Evolutionary conservation across 306 rosid species (phyloP).

Genomic region (Fragaria ananassa): DNA sequence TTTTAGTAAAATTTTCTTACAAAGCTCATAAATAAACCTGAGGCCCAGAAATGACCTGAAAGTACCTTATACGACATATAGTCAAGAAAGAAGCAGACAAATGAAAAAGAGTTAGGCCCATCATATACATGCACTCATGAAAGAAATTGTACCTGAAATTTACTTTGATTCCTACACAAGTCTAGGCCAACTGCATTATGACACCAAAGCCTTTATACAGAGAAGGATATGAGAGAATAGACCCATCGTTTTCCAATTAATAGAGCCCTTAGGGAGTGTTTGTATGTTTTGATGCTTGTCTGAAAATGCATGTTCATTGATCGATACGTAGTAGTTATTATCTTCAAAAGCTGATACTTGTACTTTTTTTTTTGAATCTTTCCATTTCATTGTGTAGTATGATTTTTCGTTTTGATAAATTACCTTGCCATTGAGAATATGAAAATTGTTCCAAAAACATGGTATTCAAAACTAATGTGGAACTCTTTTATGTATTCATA

Average conservation of each 20-base stretch:
- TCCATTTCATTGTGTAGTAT: background rate
- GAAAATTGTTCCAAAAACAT: background rate
- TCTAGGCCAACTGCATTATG: no score
- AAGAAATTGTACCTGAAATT: slow-evolving; percentile 8
- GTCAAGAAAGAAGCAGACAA: slow-evolving; percentile 15
- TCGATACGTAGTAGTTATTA: background rate
- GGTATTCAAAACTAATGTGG: background rate
- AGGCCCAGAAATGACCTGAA: background rate
- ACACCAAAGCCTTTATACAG: background rate
- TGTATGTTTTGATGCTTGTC: background rate
- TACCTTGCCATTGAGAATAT: no score
- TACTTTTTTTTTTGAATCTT: background rate
- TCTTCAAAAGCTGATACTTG: no score
- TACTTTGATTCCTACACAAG: slow-evolving; percentile 4
- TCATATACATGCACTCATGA: background rate
- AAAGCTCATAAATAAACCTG: no score
- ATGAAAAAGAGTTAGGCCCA: background rate
- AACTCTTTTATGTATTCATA: background rate
- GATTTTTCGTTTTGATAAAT: no score
- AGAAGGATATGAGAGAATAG: background rate
- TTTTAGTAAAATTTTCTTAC: background rate
- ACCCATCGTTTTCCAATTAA: background rate
- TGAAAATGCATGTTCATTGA: background rate
- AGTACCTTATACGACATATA: background rate
- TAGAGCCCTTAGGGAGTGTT: background rate